Percentiles rank a stretch among this genome's conserved stretches.
Conservation (phyloP, 805 yeast species). For the Huiozyma naganishii region DNA sequence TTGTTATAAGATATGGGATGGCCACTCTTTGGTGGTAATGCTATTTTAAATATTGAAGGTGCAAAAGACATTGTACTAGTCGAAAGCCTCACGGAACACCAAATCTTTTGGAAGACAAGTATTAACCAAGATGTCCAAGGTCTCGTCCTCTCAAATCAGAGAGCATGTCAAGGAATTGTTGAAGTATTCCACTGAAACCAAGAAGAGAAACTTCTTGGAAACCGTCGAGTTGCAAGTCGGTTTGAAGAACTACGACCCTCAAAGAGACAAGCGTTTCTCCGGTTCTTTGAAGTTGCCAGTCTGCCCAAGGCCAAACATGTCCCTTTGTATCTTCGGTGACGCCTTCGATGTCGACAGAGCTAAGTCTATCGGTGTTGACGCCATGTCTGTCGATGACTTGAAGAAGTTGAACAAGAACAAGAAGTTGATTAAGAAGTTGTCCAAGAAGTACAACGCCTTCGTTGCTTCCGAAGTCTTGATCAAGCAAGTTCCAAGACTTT, state of each 20-base stretch:
- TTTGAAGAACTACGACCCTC: slow-evolving; percentile 99
- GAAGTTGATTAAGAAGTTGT: slow-evolving; percentile 98
- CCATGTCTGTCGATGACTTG: slow-evolving; percentile 99
- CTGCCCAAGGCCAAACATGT: slow-evolving; percentile 99
- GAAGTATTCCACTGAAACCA: slow-evolving; percentile 83
- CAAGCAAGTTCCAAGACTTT: slow-evolving; percentile 99
- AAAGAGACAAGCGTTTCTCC: slow-evolving; percentile 99
- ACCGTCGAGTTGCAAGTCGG: slow-evolving; percentile 99
- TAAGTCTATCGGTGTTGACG: slow-evolving; percentile 97
- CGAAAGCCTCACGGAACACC: slow-evolving; percentile 46
- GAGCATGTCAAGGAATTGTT: slow-evolving; percentile 89
- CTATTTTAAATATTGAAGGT: too few species aligned
- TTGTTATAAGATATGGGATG: too few species aligned
- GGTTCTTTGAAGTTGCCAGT: slow-evolving; percentile 97
- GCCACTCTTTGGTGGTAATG: too few species aligned
- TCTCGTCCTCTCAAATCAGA: slow-evolving; percentile 88
- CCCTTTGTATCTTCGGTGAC: slow-evolving; percentile 99
- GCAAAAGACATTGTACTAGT: slow-evolving; percentile 19
- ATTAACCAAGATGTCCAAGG: slow-evolving; percentile 59
- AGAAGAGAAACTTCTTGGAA: slow-evolving; percentile 99
- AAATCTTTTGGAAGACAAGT: slow-evolving; percentile 66
- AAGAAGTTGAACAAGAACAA: slow-evolving; percentile 99
- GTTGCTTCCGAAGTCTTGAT: slow-evolving; percentile 98
- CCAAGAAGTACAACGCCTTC: slow-evolving; percentile 99
- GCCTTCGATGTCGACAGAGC: slow-evolving; percentile 99